Evolutionary conservation across 257 asterid species (phyloP).

Genomic region (Petrea volubilis): DNA sequence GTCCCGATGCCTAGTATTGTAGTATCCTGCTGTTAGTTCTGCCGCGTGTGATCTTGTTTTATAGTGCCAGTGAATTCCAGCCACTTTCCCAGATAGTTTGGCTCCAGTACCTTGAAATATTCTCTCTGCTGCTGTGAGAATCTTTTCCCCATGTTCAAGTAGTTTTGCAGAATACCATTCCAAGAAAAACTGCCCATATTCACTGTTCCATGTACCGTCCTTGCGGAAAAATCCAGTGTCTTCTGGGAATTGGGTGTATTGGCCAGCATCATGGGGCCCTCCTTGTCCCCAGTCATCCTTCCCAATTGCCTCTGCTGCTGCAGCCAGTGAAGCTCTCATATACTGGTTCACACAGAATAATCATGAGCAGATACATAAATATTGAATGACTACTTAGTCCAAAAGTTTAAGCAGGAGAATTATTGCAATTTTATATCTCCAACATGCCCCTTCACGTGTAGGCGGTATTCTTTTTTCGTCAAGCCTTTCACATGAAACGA

Average conservation of each 20-base stretch:
- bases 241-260: conserved; percentile 80
- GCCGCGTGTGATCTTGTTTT: conserved; percentile 90
- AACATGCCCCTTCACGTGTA: too few species aligned
- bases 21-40: conserved; percentile 89
- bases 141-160: conserved; percentile 76
- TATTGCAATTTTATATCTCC: too few species aligned
- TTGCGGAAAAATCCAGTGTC: conserved; percentile 74
- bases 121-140: conserved; percentile 62
- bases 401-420: too few species aligned
- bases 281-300: conserved; percentile 75
- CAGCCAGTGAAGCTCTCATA: conserved; percentile 86
- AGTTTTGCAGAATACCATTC: conserved; percentile 82
- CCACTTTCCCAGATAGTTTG: conserved; percentile 84
- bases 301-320: conserved; percentile 66
- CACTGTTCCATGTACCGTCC: conserved; percentile 83
- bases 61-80: conserved; percentile 95
- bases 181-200: conserved; percentile 80
- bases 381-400: too few species aligned
- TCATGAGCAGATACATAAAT: conserved; percentile 16
- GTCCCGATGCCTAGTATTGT: conserved; percentile 68
- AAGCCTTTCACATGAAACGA: too few species aligned
- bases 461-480: too few species aligned
- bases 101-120: conserved; percentile 76
- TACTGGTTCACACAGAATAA: conserved; percentile 47
- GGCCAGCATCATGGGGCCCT: conserved; percentile 89